These are phyloP conservation scores for Xylaria scruposa DNA, from an alignment of 495 filamentous ascomycete genomes.

Conservation along the genomic window DNA sequence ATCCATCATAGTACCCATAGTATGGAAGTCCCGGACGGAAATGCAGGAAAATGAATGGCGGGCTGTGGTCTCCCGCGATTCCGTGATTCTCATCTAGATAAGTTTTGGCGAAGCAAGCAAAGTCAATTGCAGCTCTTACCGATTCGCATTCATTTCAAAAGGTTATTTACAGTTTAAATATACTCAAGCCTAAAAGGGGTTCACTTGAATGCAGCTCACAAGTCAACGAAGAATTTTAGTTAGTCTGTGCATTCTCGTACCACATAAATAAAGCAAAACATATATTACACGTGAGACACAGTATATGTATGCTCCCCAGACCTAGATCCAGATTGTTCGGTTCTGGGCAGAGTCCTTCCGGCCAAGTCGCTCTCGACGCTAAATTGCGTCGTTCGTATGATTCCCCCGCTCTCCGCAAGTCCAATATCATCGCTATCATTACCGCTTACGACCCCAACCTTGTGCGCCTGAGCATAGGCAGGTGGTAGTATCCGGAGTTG, in stretches of 20 bases:
- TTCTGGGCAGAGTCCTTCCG: neutral
- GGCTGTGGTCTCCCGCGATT: too few relatives aligned
- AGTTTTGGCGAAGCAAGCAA: too few relatives aligned
- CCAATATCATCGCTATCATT: neutral
- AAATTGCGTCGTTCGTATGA: neutral
- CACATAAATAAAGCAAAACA: neutral
- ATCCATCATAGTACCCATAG: neutral
- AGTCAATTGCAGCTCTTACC: too few relatives aligned
- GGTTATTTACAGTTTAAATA: too few relatives aligned
- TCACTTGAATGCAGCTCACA: neutral
- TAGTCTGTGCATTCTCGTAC: neutral
- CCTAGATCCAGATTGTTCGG: too few relatives aligned
- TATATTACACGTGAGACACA: neutral
- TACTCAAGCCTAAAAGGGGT: neutral
- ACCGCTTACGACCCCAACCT: neutral
- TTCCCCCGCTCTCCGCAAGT: neutral
- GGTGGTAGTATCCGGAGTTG: neutral
- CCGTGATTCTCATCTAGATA: too few relatives aligned
- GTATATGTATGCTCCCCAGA: neutral
- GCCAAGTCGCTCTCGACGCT: neutral
- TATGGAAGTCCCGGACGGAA: too few relatives aligned
- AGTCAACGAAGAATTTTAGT: neutral
- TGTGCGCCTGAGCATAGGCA: neutral
- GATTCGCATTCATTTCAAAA: too few relatives aligned
- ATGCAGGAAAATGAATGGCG: too few relatives aligned